A percentile compares a stretch with the other conserved stretches of the same genome.
phyloP scores from a whole-genome alignment of 1,139 yeast genomes.

The Kluyveromyces sp. region DNA sequence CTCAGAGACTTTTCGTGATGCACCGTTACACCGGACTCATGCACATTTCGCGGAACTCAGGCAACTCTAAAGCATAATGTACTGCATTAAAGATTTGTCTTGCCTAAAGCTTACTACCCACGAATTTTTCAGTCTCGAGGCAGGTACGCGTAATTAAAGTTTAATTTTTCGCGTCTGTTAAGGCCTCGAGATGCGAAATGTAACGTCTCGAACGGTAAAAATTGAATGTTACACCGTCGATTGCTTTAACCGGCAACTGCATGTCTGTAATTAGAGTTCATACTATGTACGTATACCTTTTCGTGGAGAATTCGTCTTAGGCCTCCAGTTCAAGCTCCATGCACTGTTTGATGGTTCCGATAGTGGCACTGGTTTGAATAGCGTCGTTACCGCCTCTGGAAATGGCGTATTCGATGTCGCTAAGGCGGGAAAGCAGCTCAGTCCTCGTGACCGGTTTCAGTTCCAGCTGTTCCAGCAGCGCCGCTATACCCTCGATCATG shows the following conservation, averaged over 20 bases:
- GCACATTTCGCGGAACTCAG: not conserved
- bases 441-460: slow-evolving; percentile 57
- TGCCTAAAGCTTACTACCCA: no score
- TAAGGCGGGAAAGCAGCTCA: slow-evolving; percentile 56
- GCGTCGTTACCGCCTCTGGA: slow-evolving; percentile 90
- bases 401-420: slow-evolving; percentile 86
- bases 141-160: not conserved
- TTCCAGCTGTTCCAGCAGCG: slow-evolving; percentile 59
- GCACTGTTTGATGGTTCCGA: slow-evolving; percentile 69
- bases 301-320: no score
- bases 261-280: not conserved
- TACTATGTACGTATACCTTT: no score
- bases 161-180: slow-evolving; percentile 1
- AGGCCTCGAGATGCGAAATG: slow-evolving; percentile 8
- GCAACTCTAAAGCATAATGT: no score
- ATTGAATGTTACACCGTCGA: no score
- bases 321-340: slow-evolving; percentile 29
- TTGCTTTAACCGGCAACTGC: no score
- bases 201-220: no score
- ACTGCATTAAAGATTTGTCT: no score
- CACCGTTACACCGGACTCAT: not conserved
- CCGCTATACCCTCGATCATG: slow-evolving; percentile 67
- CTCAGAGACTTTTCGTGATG: not conserved
- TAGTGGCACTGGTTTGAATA: slow-evolving; percentile 83
- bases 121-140: not conserved